Conservation (phyloP, 768 basidiomycete species). For the Chalciporus piperatus region DNA sequence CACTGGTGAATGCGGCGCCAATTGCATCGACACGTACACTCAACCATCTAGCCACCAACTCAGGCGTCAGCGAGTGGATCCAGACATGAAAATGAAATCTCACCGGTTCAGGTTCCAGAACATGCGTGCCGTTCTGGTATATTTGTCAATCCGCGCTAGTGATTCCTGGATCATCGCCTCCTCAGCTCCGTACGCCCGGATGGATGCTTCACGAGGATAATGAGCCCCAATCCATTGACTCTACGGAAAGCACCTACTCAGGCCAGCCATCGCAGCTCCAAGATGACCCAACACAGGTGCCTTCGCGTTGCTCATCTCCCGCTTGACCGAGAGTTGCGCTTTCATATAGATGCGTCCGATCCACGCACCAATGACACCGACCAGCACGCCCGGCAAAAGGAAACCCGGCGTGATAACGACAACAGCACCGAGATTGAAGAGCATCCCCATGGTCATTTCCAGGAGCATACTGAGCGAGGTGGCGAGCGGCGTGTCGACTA, state of each 20-base stretch:
- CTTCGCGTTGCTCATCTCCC: conserved; percentile 51
- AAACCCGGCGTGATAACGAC: conserved; percentile 40
- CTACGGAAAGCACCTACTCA: conserved; percentile 30
- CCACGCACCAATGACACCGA: conserved; percentile 38
- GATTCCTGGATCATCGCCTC: conserved; percentile 41
- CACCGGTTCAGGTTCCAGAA: conserved; percentile 51
- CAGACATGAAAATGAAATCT: neutral
- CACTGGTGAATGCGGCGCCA: conserved; percentile 47
- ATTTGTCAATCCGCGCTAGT: conserved; percentile 45
- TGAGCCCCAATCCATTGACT: too few relatives aligned
- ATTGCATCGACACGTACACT: conserved; percentile 53
- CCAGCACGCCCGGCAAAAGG: conserved; percentile 34
- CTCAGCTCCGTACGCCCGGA: conserved; percentile 57
- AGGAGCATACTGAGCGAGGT: conserved; percentile 23
- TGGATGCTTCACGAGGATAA: conserved; percentile 29
- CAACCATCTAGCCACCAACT: conserved; percentile 39
- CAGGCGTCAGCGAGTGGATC: neutral
- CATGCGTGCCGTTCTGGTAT: conserved; percentile 36
- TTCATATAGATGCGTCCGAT: conserved; percentile 52
- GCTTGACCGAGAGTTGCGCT: conserved; percentile 54
- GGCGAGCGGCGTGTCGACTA: conserved; percentile 36
- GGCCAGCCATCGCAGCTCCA: conserved; percentile 49
- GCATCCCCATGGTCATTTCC: conserved; percentile 32
- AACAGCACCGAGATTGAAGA: conserved; percentile 37
- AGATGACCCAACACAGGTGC: conserved; percentile 51